Percentiles rank a stretch among this genome's conserved stretches.
Evolutionary conservation across 805 yeast species (phyloP).

Genomic region (Kockiozyma suomiensis): DNA sequence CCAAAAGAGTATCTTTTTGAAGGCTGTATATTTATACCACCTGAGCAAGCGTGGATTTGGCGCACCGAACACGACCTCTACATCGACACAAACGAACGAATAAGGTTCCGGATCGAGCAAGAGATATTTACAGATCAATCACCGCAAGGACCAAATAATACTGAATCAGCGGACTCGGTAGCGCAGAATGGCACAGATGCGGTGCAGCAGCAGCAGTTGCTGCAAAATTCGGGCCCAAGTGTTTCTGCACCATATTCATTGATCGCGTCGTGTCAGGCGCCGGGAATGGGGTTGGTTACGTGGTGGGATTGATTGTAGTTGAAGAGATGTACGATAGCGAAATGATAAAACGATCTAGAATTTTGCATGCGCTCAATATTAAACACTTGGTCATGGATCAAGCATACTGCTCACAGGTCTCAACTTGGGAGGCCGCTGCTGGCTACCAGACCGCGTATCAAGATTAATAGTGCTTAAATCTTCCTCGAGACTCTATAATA

Average conservation of each 20-base stretch:
- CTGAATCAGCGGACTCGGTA: conserved; percentile 15
- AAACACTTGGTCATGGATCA: not conserved
- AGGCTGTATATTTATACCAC: conserved; percentile 60
- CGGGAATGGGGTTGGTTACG: conserved; percentile 93
- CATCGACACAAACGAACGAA: conserved; percentile 87
- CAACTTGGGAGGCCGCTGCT: not conserved
- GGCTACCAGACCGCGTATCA: not conserved
- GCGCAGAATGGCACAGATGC: conserved; percentile 35
- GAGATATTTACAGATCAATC: conserved; percentile 82
- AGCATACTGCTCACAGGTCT: conserved; percentile 7
- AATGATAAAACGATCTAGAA: not conserved
- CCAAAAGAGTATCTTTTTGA: conserved; percentile 85
- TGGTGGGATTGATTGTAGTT: conserved; percentile 79
- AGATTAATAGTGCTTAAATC: conserved; percentile 11
- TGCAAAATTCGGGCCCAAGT: conserved; percentile 21
- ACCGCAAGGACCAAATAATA: conserved; percentile 68
- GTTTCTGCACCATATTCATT: conserved; percentile 72
- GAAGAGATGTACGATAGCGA: not conserved
- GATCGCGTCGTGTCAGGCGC: conserved; percentile 88
- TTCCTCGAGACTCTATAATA: conserved; percentile 16
- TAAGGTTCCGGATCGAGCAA: conserved; percentile 87
- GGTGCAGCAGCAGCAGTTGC: conserved; percentile 12
- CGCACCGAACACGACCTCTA: conserved; percentile 72
- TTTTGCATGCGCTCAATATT: not conserved
- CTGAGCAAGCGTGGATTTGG: conserved; percentile 98